Percentiles rank a stretch among this genome's conserved stretches.
Conservation (phyloP, 1,284 basidiomycete species). For the Moesziomyces antarcticus region DNA sequence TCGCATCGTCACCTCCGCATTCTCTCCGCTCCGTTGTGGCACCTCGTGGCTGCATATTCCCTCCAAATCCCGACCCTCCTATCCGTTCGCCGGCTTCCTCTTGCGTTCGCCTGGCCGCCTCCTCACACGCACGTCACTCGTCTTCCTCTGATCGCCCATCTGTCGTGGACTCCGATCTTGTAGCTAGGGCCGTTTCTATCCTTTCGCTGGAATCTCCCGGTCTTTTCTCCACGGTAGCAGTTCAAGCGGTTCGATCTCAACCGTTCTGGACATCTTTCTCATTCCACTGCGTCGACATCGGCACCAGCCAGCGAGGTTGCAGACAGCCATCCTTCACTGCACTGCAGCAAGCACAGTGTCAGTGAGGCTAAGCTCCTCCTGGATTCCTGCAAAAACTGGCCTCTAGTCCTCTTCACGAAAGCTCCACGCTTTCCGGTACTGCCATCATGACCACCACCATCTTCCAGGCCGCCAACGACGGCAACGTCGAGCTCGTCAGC, state of each 20-base stretch:
- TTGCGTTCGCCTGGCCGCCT: background rate
- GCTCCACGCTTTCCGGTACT: background rate
- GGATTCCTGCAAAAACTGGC: constrained; percentile 18
- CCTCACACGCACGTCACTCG: background rate
- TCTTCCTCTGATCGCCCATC: no score
- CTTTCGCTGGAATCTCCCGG: background rate
- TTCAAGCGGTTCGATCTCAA: no score
- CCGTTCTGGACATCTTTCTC: no score
- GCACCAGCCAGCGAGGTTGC: background rate
- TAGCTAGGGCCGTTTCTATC: background rate
- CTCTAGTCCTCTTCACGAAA: background rate
- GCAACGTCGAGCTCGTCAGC: constrained; percentile 53
- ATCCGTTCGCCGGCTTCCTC: background rate
- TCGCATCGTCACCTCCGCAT: background rate
- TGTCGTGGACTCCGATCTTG: background rate
- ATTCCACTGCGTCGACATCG: background rate
- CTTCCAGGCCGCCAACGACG: constrained; percentile 57
- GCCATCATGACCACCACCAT: constrained; percentile 54
- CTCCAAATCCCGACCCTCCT: background rate
- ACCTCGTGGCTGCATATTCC: background rate
- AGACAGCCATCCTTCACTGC: background rate
- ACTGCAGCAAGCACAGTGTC: constrained; percentile 7
- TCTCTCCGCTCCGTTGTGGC: background rate
- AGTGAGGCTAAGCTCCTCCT: constrained; percentile 39
- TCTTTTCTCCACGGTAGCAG: background rate